Conservation (phyloP, 176 grass and related monocot genomes). For the Ampelocalamus luodianensis region DNA sequence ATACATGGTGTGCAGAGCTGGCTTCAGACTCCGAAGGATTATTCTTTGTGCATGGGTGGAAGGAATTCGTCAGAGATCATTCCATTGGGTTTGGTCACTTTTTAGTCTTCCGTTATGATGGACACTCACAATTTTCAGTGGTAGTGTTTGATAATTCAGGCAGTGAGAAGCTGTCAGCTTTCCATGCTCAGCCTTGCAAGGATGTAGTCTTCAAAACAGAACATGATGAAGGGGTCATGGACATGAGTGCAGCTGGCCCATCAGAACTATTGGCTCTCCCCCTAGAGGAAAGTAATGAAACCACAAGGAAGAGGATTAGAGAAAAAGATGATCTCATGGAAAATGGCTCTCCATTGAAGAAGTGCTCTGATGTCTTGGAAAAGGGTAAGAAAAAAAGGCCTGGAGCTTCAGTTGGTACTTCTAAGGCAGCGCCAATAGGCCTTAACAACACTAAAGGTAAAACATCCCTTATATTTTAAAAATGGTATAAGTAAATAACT, state of each 20-base stretch:
- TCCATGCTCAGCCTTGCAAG: constrained; percentile 36
- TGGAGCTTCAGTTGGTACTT: constrained; percentile 21
- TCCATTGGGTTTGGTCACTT: constrained; percentile 57
- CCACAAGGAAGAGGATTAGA: constrained; percentile 34
- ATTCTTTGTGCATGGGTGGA: constrained; percentile 67
- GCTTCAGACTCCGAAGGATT: constrained; percentile 43
- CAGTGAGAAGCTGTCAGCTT: constrained; percentile 52
- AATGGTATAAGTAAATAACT: not conserved
- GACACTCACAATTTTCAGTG: constrained; percentile 59
- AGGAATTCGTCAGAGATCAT: constrained; percentile 70
- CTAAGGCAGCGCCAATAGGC: constrained; percentile 22
- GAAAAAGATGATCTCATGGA: not conserved
- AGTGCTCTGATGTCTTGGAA: not conserved
- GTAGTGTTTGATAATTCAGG: constrained; percentile 58
- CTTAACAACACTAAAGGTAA: constrained; percentile 40
- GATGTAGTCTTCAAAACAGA: constrained; percentile 7
- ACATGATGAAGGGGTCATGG: constrained; percentile 25
- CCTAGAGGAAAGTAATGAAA: not conserved
- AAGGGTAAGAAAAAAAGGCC: constrained; percentile 29
- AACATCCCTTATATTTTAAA: not conserved
- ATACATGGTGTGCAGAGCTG: constrained; percentile 60
- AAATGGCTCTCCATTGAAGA: not conserved
- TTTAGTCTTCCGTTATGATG: constrained; percentile 70
- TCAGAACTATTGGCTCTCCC: constrained; percentile 16
- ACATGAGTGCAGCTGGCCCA: not conserved